Evolutionary conservation across 345 rosid genomes (phyloP).

Genomic region (Gossypium longicalyx): DNA sequence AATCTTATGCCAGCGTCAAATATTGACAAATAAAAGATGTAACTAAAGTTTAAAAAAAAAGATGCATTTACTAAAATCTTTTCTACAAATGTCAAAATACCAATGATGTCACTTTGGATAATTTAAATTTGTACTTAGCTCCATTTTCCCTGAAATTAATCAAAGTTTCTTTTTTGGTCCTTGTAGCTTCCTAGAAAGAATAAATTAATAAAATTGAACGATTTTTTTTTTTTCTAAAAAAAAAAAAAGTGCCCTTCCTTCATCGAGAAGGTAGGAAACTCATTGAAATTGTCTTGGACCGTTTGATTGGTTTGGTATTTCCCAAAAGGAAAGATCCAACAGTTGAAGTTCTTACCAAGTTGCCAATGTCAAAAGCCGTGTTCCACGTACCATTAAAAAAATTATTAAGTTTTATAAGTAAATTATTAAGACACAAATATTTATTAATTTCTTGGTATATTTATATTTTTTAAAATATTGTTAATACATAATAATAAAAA

Average conservation of each 20-base stretch:
- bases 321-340: neutral
- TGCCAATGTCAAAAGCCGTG: neutral
- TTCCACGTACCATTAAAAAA: neutral
- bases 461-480: neutral
- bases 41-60: too few species aligned
- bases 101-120: too few species aligned
- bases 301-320: neutral
- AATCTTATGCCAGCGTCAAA: too few species aligned
- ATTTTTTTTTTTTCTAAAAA: too few species aligned
- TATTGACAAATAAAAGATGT: too few species aligned
- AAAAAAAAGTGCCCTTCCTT: neutral
- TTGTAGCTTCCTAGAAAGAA: too few species aligned
- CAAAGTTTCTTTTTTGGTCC: too few species aligned
- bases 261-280: conserved; percentile 3
- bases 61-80: too few species aligned
- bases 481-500: neutral
- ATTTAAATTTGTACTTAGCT: too few species aligned
- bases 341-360: neutral
- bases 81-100: too few species aligned
- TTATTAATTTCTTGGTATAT: neutral
- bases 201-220: too few species aligned
- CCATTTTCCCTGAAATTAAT: too few species aligned
- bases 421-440: neutral
- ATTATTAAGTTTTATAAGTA: neutral
- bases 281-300: neutral